Base-by-base conservation (phyloP, 129 eudicot genomes). In the sunflower (Helianthus annuus) region DNA sequence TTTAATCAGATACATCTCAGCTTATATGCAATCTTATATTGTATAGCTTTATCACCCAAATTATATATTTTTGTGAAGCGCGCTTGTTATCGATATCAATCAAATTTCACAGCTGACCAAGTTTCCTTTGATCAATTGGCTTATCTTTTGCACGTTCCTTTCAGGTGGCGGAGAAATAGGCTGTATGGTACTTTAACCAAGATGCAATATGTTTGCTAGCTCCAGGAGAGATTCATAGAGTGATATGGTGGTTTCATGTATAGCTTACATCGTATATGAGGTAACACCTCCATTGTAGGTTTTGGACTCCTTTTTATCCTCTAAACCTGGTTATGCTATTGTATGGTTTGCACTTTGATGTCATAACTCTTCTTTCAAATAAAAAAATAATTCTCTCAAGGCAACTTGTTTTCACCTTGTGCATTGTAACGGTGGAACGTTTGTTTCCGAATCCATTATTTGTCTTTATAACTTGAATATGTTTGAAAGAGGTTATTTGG, bases 141-240 rank as follows among this genome's bases (percentile, higher is more conserved):
- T 34, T 16, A 54, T 52, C 62, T 36, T 32, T 2, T 36, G 49
- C 49, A 32, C 4, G 3, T 61, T 55, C 46, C 0, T 78, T 70
- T 71, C 71, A 78, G 82, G 77, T 71, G 39, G 68, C 68, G 0
- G 82, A 78, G 66, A 78, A 71, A 64, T 71, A 78, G 77, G 54
- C 16, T 17, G 51, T 11, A n/a, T 52, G 65, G 42, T 5, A 52
- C 39, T 61, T 40, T 13, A 77, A 61, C 45, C 34, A 48, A 69
- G 71, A 69, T 77, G 76, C 70, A 49, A 51, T 69, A 42, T 77
- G 68, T 49, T 15, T 51, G 36, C 63, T 24, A 66, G 59, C 79
- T 59, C 57, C 48, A 45, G 16, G 62, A 60, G 69, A 48, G 36
- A 67, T 68, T 32, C 38, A 68, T 58, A 68, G 69, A 59, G 76